Base-by-base conservation (phyloP, 2,329 filamentous ascomycete genomes). In the Cladosporium oxysporum region DNA sequence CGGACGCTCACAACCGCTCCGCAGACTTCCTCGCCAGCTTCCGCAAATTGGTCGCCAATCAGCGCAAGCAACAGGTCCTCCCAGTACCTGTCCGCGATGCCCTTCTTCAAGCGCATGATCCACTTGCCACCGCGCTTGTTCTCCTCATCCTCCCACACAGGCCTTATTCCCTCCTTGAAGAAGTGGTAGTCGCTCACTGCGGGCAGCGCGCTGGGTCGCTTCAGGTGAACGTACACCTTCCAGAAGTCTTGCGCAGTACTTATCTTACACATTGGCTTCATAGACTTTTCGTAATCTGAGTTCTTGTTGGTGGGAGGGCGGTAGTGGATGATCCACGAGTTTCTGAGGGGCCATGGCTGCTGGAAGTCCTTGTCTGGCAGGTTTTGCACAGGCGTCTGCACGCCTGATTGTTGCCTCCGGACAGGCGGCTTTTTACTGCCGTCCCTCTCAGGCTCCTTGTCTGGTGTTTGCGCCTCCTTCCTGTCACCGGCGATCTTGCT, bases 71-170 rank as follows among this genome's bases (percentile, higher is more conserved):
- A 82, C 59, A 98, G 84, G 76, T 97, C 92, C 82, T 99, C 95
- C 92, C 95, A 99, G 79, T 96, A 97, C 64, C 94, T 88, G 79
- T 98, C 95, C 21, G 92, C 92, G 23, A 99, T 92, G 29, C 95
- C 95, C 84, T 99, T 99, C 86, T 97, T 97, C 77, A 99, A 83
- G 71, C 94, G 87, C 77, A 99, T 89, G 70, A 97, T 93, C 94
- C 94, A 99, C 82, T 99, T 99, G 61, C 95, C 95, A 64, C 95
- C 95, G 71, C 89, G 90, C 79, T 92, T 95, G 81, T 99, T 99
- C 77, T 96, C 92, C 57, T 97, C 93, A 73, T 99, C 95, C 79
- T 99, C 95, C 95, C 95, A 99, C 72, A 99, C 95, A 26, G 95
- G 95, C 67, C 95, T 89, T 68, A 99, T 93, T 64, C 93, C 94